These are phyloP conservation scores for Ganoderma lucidum DNA, from an alignment of 1,284 basidiomycete genomes.

Conservation along the genomic window DNA sequence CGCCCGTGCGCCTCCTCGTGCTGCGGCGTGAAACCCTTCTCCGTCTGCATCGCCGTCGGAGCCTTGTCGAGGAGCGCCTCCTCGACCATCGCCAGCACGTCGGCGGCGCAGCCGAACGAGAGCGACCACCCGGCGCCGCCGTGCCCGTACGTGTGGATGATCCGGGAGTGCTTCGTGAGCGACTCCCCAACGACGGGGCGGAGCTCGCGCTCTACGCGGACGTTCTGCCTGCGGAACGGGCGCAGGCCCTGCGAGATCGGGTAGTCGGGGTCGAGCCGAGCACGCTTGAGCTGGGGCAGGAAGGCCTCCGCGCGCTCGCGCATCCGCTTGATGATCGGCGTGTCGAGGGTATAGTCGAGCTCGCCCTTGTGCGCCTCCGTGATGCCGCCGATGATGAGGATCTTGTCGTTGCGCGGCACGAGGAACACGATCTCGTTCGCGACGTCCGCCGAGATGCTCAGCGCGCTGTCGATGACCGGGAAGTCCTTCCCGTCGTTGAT, in stretches of 20 bases:
- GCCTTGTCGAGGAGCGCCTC: constrained; percentile 14
- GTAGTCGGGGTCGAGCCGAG: constrained; percentile 41
- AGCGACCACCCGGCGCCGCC: constrained; percentile 40
- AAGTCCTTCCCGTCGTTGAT: constrained; percentile 48
- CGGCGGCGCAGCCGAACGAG: constrained; percentile 21
- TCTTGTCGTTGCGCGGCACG: constrained; percentile 45
- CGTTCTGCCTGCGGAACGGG: constrained; percentile 43
- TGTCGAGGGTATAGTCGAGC: constrained; percentile 44
- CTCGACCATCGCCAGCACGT: constrained; percentile 21
- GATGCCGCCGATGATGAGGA: constrained; percentile 43
- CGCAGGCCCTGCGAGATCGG: constrained; percentile 46
- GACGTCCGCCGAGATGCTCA: constrained; percentile 38
- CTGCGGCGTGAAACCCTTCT: background rate
- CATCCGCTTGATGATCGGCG: constrained; percentile 46
- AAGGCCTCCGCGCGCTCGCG: constrained; percentile 43
- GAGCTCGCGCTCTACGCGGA: constrained; percentile 46
- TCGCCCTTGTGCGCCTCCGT: constrained; percentile 40
- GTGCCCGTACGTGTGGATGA: constrained; percentile 47
- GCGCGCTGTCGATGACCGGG: constrained; percentile 44
- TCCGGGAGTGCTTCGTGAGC: constrained; percentile 33
- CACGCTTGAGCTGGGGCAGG: constrained; percentile 43
- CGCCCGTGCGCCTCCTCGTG: constrained; percentile 2
- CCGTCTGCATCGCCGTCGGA: background rate
- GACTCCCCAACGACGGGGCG: constrained; percentile 30
- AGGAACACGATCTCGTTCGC: constrained; percentile 44